Evolutionary conservation across 2,329 filamentous ascomycete genomes (phyloP).

Genomic region (Fusarium praegraminearum): DNA sequence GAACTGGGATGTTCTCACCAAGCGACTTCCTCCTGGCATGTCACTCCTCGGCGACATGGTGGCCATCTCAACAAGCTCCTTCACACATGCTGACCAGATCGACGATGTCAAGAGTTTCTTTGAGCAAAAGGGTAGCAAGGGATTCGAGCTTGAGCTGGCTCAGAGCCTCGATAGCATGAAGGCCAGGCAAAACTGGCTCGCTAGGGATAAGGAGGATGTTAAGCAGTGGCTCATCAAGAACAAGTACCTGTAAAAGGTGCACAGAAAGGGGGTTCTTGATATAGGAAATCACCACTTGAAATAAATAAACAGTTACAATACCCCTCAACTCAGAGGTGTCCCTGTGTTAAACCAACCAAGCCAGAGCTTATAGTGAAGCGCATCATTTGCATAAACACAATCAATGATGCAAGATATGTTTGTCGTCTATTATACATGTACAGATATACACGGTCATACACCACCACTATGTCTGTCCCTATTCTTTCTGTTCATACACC

Average conservation of each 20-base stretch:
- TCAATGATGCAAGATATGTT: conserved; percentile 40
- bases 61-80: conserved; percentile 82
- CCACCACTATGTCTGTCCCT: conserved; percentile 14
- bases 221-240: conserved; percentile 61
- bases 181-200: conserved; percentile 75
- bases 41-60: conserved; percentile 89
- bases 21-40: conserved; percentile 86
- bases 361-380: neutral
- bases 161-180: conserved; percentile 87
- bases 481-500: conserved; percentile 24
- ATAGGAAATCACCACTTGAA: neutral
- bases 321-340: neutral
- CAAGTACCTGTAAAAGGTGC: conserved; percentile 44
- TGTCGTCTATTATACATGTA: conserved; percentile 50
- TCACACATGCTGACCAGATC: conserved; percentile 81
- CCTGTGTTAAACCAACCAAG: neutral
- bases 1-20: conserved; percentile 87
- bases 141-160: conserved; percentile 88
- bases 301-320: conserved; percentile 3
- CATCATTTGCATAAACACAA: neutral
- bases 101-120: conserved; percentile 86
- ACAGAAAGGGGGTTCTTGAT: neutral
- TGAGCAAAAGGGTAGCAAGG: conserved; percentile 79
- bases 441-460: conserved; percentile 49
- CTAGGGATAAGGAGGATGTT: conserved; percentile 77